Evolutionary conservation across 139 green algal species (phyloP).

Genomic region (Gonium pectorale): DNA sequence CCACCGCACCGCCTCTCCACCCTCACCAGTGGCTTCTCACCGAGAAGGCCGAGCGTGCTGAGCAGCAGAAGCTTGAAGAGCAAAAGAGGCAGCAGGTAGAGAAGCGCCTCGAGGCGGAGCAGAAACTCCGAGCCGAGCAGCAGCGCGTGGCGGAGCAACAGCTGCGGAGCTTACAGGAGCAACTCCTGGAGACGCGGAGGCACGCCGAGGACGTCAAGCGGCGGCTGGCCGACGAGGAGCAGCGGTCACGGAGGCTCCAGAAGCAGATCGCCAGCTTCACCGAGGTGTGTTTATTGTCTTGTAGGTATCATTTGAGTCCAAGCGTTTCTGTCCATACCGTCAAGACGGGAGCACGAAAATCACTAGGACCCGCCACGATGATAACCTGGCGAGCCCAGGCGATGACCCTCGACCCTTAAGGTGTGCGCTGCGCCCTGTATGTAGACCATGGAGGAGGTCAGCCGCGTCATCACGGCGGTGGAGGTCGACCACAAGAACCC

Average conservation of each 20-base stretch:
- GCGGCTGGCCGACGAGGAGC: not conserved
- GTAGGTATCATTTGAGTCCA: not conserved
- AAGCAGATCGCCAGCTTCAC: constrained; percentile 26
- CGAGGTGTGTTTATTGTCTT: not conserved
- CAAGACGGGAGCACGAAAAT: no score
- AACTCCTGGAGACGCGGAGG: not conserved
- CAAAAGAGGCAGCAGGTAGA: not conserved
- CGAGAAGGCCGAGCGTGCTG: not conserved
- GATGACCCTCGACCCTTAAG: no score
- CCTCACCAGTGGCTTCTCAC: no score
- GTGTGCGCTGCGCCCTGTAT: no score
- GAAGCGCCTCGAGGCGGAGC: not conserved
- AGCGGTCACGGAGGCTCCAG: not conserved
- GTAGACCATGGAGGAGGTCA: constrained; percentile 40
- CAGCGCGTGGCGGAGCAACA: constrained; percentile 1
- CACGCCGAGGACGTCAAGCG: not conserved
- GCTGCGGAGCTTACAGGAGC: not conserved
- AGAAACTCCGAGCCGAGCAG: not conserved
- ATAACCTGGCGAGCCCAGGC: no score
- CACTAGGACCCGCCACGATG: no score
- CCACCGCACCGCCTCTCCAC: no score
- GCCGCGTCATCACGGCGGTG: not conserved
- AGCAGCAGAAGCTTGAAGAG: not conserved
- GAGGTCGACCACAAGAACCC: not conserved
- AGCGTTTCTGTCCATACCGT: not conserved